Evolutionary conservation across 495 filamentous ascomycete species (phyloP).

Genomic region (Acidomyces sp.): DNA sequence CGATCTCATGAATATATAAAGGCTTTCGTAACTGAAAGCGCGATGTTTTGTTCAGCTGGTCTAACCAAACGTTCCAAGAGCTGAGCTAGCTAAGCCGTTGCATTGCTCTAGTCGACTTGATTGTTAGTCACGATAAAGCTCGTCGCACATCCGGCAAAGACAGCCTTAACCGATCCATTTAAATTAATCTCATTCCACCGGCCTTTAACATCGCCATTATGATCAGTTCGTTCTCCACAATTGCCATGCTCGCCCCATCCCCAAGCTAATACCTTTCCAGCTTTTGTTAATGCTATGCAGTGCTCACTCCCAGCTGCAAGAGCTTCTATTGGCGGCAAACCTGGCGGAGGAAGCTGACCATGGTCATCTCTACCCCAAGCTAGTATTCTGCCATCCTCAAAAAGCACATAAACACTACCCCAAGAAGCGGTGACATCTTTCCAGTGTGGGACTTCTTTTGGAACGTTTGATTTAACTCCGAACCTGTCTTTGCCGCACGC

Average conservation of each 20-base stretch:
- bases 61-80: neutral
- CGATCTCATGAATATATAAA: no score
- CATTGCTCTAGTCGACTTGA: slow-evolving; percentile 40
- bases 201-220: slow-evolving; percentile 50
- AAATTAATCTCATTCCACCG: slow-evolving; percentile 36
- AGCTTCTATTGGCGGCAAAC: slow-evolving; percentile 36
- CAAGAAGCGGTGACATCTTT: slow-evolving; percentile 60
- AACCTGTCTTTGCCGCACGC: slow-evolving; percentile 46
- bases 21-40: no score
- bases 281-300: slow-evolving; percentile 50
- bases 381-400: slow-evolving; percentile 39
- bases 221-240: slow-evolving; percentile 56
- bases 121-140: slow-evolving; percentile 52
- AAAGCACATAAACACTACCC: slow-evolving; percentile 63
- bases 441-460: slow-evolving; percentile 32
- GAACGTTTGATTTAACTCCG: slow-evolving; percentile 38
- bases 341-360: slow-evolving; percentile 57
- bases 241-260: slow-evolving; percentile 98
- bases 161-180: slow-evolving; percentile 28
- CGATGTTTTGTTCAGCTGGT: no score
- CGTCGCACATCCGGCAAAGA: slow-evolving; percentile 81
- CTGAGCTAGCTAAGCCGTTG: slow-evolving; percentile 27
- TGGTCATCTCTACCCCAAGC: slow-evolving; percentile 74
- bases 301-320: slow-evolving; percentile 85
- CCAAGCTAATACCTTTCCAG: slow-evolving; percentile 56